phyloP scores from a whole-genome alignment of 2,329 filamentous ascomycete genomes.

The Diplodia sapinea region DNA sequence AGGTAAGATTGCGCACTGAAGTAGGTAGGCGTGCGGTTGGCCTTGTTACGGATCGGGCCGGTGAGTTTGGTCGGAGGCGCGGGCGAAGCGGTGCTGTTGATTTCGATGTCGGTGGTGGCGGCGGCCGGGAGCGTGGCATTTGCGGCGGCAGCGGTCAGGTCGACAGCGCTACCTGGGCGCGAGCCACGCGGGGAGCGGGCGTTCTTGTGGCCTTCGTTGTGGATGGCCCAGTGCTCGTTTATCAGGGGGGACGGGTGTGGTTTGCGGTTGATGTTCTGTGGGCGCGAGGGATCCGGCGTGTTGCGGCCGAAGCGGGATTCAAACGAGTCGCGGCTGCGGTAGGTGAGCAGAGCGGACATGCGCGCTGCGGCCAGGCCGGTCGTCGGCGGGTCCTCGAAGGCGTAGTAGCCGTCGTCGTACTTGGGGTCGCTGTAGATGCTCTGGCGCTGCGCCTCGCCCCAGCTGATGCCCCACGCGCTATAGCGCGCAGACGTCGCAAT shows the following conservation, averaged over 20 bases:
- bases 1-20: slow-evolving; percentile 98
- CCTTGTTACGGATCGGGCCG: slow-evolving; percentile 37
- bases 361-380: slow-evolving; percentile 90
- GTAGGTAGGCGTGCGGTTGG: slow-evolving; percentile 67
- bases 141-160: slow-evolving; percentile 37
- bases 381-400: slow-evolving; percentile 82
- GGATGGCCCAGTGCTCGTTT: slow-evolving; percentile 58
- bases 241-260: slow-evolving; percentile 54
- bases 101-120: slow-evolving; percentile 53
- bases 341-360: slow-evolving; percentile 95
- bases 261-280: slow-evolving; percentile 78
- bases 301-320: slow-evolving; percentile 95
- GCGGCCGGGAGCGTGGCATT: slow-evolving; percentile 36
- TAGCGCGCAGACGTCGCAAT: slow-evolving; percentile 85
- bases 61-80: slow-evolving; percentile 38
- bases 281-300: slow-evolving; percentile 81
- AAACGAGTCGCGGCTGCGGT: slow-evolving; percentile 95
- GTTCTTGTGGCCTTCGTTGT: slow-evolving; percentile 59
- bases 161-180: slow-evolving; percentile 43
- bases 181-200: slow-evolving; percentile 53
- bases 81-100: slow-evolving; percentile 50
- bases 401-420: slow-evolving; percentile 96
- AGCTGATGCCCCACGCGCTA: slow-evolving; percentile 89
- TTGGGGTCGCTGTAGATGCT: slow-evolving; percentile 98
- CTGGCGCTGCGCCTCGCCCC: slow-evolving; percentile 86